Evolutionary conservation across 495 filamentous ascomycete species (phyloP).

Genomic region (Penicillium samsonianum): DNA sequence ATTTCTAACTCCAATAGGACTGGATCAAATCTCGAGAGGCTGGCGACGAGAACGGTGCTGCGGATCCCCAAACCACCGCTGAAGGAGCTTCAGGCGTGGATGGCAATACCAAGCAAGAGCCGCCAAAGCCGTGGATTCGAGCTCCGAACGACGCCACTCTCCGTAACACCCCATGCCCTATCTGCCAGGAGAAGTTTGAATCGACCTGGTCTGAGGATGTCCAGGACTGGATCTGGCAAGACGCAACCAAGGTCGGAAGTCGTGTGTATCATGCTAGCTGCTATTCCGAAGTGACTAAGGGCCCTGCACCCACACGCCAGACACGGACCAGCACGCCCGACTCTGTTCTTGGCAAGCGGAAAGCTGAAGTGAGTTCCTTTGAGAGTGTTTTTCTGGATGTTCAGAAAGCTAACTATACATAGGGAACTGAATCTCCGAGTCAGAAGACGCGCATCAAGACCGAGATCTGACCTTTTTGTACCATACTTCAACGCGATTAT

Average conservation of each 20-base stretch:
- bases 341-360: slow-evolving; percentile 72
- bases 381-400: not conserved
- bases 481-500: not conserved
- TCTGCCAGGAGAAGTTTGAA: slow-evolving; percentile 94
- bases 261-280: slow-evolving; percentile 90
- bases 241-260: slow-evolving; percentile 74
- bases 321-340: slow-evolving; percentile 60
- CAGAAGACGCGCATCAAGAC: slow-evolving; percentile 45
- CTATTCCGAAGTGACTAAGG: slow-evolving; percentile 76
- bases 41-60: slow-evolving; percentile 59
- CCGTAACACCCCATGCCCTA: slow-evolving; percentile 75
- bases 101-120: slow-evolving; percentile 51
- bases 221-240: slow-evolving; percentile 97
- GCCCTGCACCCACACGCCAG: slow-evolving; percentile 40
- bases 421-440: slow-evolving; percentile 42
- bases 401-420: slow-evolving; percentile 15
- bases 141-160: slow-evolving; percentile 76
- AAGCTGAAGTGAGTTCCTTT: slow-evolving; percentile 62
- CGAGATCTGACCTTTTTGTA: slow-evolving; percentile 32
- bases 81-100: slow-evolving; percentile 37
- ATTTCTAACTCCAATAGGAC: slow-evolving; percentile 53
- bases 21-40: slow-evolving; percentile 85
- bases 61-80: slow-evolving; percentile 41
- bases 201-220: slow-evolving; percentile 85
- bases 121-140: slow-evolving; percentile 72